Conservation (phyloP, 345 rosid species). For the Acer saccharum region DNA sequence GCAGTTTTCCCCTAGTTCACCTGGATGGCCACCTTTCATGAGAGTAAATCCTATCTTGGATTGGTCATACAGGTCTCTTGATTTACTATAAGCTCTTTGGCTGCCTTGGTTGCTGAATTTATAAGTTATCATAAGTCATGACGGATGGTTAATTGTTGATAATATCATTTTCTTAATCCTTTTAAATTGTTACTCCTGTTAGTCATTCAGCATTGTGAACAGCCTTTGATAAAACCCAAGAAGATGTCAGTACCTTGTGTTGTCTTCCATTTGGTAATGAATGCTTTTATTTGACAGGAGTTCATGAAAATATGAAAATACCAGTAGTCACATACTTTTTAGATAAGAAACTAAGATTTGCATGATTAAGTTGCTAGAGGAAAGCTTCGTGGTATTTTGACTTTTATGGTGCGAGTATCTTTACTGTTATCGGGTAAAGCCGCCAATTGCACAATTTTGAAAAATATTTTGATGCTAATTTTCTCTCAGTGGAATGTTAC, state of each 20-base stretch:
- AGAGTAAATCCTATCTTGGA: conserved; percentile 99
- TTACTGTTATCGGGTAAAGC: not conserved
- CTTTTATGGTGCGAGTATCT: not conserved
- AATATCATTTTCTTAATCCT: conserved; percentile 11
- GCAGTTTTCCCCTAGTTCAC: conserved; percentile 97
- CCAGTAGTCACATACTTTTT: not conserved
- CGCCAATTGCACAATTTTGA: not conserved
- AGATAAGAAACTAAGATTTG: not conserved
- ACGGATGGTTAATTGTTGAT: not conserved
- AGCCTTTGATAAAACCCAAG: not conserved
- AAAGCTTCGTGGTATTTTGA: not conserved
- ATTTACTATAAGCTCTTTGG: conserved; percentile 5
- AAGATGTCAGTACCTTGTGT: conserved; percentile 5
- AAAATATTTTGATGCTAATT: not conserved
- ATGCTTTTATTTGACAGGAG: not conserved
- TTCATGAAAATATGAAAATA: not conserved
- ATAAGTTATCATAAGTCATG: conserved; percentile 1
- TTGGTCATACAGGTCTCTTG: conserved; percentile 90
- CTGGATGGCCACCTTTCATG: conserved; percentile 99
- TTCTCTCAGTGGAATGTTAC: not conserved
- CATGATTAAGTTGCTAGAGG: not conserved
- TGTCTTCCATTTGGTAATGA: not conserved
- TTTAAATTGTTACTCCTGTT: not conserved
- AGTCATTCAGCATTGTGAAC: not conserved
- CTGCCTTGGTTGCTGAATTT: conserved; percentile 7